phyloP scores from a whole-genome alignment of 805 yeast species.

The Yamadazyma nakazawae region DNA sequence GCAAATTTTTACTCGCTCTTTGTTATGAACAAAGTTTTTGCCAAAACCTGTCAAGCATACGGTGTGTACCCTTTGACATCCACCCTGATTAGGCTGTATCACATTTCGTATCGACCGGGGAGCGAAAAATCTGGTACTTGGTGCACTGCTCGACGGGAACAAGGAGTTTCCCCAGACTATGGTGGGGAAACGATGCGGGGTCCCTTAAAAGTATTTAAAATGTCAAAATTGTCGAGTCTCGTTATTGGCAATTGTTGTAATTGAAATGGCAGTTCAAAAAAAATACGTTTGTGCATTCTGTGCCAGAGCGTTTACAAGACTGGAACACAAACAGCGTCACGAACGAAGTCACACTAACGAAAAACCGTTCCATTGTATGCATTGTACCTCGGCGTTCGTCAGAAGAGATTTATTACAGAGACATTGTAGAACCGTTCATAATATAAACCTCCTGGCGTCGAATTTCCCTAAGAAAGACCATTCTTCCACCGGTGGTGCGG shows the following conservation, averaged over 20 bases:
- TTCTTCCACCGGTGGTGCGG: too few species aligned
- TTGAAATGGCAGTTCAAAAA: slow-evolving; percentile 44
- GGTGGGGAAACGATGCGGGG: slow-evolving; percentile 4
- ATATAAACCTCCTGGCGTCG: slow-evolving; percentile 17
- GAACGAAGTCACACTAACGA: slow-evolving; percentile 79
- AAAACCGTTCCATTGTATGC: slow-evolving; percentile 71
- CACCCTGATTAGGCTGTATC: too few species aligned
- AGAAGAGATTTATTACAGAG: slow-evolving; percentile 74
- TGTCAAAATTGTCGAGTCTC: not conserved
- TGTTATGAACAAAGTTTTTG: too few species aligned
- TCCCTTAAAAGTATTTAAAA: not conserved
- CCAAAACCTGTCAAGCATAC: too few species aligned
- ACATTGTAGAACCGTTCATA: slow-evolving; percentile 77
- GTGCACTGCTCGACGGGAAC: not conserved
- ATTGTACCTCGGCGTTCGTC: slow-evolving; percentile 71
- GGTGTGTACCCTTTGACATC: too few species aligned
- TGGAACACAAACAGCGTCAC: slow-evolving; percentile 75
- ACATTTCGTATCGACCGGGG: too few species aligned
- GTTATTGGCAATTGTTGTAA: not conserved
- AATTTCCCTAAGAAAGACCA: too few species aligned
- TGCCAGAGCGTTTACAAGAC: slow-evolving; percentile 74
- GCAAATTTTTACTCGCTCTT: too few species aligned
- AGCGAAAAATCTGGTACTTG: not conserved
- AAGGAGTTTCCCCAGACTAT: not conserved
- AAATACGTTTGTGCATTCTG: slow-evolving; percentile 78